Evolutionary conservation across 495 filamentous ascomycete genomes (phyloP), one percentile per base, ranked within the genome.

Genomic region (Astrothelium subdiscretum): DNA sequence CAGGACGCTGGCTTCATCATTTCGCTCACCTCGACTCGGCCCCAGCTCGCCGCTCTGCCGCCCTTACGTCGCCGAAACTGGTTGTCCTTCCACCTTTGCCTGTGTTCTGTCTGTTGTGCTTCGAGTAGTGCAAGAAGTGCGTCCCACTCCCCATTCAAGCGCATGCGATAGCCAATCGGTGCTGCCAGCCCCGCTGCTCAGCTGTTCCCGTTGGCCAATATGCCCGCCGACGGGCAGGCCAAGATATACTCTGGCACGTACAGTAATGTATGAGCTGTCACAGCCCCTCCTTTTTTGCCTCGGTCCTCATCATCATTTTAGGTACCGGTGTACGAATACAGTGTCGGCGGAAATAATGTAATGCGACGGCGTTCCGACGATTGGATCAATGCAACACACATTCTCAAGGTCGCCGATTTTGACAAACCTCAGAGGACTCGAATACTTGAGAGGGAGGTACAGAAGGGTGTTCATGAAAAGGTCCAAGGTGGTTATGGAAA

Each of bases 401-500:
- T 77, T 65, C 72, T 77, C 58, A 97, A 97, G 73, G 88, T 87
- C 22, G 87, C 87, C 57, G 85, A 84, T 43, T 87, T 84, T 66
- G 87, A 90, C 68, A 98, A 98, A 75, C 92, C 94, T 6, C 89
- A 92, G 13, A 81, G 94, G 68, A 98, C 94, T 31, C 79, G 94
- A 63, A 96, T 98, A 61, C 82, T 98, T 18, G 94, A 98, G 77
- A 83, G 95, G 57, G 95, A 98, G 66, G 92, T 98, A 0, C 94
- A 98, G 72, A 95, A 96, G 72, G 92, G 92, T 11, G 79, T 86
- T 10, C 94, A 98, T 75, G 92, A 97, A 75, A 98, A 98, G 75
- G 88, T 98, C 2, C 94, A 98, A 69, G 94, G 94, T 64, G 94
- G 94, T 26, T 98, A 97, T 74, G 94, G 94, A 60, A 98, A 97